Conservation (phyloP, 2,329 filamentous ascomycete species). For the Fusarium sp. region DNA sequence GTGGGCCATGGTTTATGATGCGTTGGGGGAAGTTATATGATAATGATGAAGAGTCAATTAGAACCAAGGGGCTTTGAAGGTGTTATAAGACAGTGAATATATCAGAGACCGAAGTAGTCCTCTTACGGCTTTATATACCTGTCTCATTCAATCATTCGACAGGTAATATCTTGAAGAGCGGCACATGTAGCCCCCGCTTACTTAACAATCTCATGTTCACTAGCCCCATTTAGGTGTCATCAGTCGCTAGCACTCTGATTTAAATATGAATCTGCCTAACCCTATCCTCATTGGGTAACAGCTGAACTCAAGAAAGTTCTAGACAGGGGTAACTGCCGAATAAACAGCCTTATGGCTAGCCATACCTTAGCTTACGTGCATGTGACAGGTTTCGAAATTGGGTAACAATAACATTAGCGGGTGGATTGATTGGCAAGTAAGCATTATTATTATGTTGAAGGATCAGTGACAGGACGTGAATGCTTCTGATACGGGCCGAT, state of each 20-base stretch:
- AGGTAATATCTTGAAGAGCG: neutral
- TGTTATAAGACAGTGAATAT: too few species aligned
- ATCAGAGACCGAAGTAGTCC: too few species aligned
- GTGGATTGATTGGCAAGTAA: neutral
- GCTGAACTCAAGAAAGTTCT: neutral
- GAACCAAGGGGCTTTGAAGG: neutral
- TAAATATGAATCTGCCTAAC: neutral
- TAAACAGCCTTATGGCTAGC: neutral
- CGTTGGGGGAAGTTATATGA: too few species aligned
- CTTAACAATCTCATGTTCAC: neutral
- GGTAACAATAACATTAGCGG: neutral
- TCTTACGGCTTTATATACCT: rapidly evolving
- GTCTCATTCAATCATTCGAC: neutral
- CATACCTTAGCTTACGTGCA: neutral
- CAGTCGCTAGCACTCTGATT: neutral
- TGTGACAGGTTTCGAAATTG: neutral
- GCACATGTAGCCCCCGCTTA: neutral
- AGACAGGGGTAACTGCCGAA: neutral
- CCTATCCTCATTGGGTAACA: neutral
- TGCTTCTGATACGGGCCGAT: neutral
- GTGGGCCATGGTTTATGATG: neutral
- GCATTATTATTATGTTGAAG: rapidly evolving
- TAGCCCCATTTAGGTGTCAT: neutral
- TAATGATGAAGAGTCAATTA: rapidly evolving
- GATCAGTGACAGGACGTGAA: neutral